These are phyloP conservation scores for Acanthamoeba sp. DNA, from an alignment of 208 protist species.

Conservation along the genomic window DNA sequence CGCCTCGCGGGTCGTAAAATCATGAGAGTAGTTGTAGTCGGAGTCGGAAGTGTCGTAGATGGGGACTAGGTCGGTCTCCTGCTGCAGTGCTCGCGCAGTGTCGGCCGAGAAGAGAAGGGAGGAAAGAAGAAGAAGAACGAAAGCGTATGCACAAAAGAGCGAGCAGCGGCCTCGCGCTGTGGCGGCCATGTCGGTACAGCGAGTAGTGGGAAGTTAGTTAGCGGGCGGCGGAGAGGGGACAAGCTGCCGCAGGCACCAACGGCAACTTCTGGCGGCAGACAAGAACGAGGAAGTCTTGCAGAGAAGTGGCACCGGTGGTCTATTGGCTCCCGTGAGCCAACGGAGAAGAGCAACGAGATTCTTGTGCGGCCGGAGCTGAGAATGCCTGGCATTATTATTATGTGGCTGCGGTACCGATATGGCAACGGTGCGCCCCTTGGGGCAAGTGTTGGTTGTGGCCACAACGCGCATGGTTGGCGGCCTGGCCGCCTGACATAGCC, in stretches of 20 bases:
- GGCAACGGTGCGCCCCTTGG: too few species aligned
- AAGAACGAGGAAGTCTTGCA: background rate
- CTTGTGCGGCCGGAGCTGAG: background rate
- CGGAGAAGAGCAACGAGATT: background rate
- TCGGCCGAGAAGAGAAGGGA: background rate
- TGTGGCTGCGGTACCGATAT: background rate
- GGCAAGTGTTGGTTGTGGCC: too few species aligned
- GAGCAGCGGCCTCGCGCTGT: too few species aligned
- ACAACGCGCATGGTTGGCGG: too few species aligned
- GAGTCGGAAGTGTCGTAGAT: background rate
- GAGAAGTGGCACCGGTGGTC: background rate
- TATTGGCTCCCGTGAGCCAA: background rate
- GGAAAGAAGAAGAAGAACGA: background rate
- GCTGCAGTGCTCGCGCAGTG: background rate
- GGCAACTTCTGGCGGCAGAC: background rate
- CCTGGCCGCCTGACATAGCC: too few species aligned
- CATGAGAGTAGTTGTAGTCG: constrained; percentile 5
- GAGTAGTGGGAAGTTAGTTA: too few species aligned
- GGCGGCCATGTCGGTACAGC: too few species aligned
- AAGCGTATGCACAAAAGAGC: background rate
- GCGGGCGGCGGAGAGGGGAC: too few species aligned
- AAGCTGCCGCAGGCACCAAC: too few species aligned
- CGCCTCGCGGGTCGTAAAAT: too few species aligned
- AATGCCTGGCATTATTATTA: background rate
- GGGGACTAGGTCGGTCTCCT: background rate